phyloP scores from a whole-genome alignment of 306 rosid species.

The Vigna trinervia region DNA sequence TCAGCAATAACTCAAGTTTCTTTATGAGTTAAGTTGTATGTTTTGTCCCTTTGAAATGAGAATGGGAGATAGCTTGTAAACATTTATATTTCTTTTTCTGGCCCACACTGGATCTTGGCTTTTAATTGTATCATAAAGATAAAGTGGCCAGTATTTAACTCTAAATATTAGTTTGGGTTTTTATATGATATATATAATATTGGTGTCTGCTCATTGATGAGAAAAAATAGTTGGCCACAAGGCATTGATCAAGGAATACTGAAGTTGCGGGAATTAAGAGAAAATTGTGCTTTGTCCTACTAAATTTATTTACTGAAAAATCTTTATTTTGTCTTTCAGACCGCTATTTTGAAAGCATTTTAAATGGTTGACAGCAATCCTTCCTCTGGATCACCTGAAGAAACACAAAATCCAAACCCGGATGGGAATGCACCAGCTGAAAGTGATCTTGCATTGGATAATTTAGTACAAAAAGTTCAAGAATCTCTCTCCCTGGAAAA shows the following conservation, averaged over 20 bases:
- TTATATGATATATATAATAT: neutral
- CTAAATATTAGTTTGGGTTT: constrained; percentile 19
- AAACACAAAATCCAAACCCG: constrained; percentile 66
- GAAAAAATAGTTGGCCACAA: neutral
- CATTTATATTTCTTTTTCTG: neutral
- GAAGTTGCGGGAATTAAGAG: neutral
- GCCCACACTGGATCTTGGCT: constrained; percentile 49
- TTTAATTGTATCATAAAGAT: constrained; percentile 75
- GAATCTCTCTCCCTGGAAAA: constrained; percentile 76
- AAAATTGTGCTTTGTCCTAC: constrained; percentile 9
- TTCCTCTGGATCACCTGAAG: constrained; percentile 65
- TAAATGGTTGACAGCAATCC: constrained; percentile 72
- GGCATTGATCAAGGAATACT: neutral
- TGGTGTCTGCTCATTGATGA: constrained; percentile 16
- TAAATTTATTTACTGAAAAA: constrained; percentile 8
- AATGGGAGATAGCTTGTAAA: neutral
- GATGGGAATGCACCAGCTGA: constrained; percentile 71
- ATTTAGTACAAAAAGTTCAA: constrained; percentile 65
- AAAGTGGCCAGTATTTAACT: constrained; percentile 37
- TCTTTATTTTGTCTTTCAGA: constrained; percentile 43
- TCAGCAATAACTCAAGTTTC: neutral
- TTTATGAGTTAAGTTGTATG: neutral
- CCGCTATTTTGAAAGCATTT: constrained; percentile 13
- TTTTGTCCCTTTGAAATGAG: neutral
- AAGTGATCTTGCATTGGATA: constrained; percentile 61